Percentiles rank a stretch among this genome's conserved stretches.
phyloP scores from a whole-genome alignment of 441 rosid genomes.

The Euphorbia celastroides region DNA sequence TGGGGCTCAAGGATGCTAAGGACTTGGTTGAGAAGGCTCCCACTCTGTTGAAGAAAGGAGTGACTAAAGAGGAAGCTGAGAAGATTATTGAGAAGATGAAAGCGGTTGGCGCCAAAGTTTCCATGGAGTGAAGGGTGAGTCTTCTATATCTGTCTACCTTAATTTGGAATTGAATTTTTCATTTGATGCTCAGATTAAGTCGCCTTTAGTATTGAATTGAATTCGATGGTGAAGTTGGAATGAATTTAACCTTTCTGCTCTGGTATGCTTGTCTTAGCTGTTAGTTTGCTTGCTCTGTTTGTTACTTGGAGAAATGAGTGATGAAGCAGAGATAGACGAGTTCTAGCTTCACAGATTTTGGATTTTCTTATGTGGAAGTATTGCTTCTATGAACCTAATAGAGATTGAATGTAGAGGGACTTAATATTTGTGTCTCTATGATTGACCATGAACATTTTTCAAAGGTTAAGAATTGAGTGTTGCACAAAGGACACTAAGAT shows the following conservation, averaged over 20 bases:
- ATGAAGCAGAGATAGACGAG: background rate
- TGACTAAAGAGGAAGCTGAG: constrained; percentile 81
- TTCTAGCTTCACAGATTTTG: background rate
- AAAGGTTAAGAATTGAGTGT: background rate
- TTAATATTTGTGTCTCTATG: background rate
- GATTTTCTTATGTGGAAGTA: background rate
- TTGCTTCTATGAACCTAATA: background rate
- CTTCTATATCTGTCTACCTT: background rate
- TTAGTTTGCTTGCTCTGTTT: background rate
- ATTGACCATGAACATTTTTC: background rate
- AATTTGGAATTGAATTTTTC: background rate
- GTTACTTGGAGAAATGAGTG: background rate
- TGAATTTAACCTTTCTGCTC: background rate
- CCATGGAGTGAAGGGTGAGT: constrained; percentile 50
- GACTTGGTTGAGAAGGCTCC: constrained; percentile 93
- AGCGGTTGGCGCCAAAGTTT: constrained; percentile 71
- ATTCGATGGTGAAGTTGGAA: background rate
- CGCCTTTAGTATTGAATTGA: background rate
- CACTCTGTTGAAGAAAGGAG: constrained; percentile 70
- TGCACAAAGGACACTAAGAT: background rate
- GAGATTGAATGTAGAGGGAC: background rate
- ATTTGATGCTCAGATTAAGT: background rate
- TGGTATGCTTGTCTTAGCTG: background rate
- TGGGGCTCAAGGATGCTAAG: constrained; percentile 87
- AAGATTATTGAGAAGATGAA: constrained; percentile 72